Base-by-base conservation (phyloP, 2,329 filamentous ascomycete species). In the Scedosporium dehoogii region DNA sequence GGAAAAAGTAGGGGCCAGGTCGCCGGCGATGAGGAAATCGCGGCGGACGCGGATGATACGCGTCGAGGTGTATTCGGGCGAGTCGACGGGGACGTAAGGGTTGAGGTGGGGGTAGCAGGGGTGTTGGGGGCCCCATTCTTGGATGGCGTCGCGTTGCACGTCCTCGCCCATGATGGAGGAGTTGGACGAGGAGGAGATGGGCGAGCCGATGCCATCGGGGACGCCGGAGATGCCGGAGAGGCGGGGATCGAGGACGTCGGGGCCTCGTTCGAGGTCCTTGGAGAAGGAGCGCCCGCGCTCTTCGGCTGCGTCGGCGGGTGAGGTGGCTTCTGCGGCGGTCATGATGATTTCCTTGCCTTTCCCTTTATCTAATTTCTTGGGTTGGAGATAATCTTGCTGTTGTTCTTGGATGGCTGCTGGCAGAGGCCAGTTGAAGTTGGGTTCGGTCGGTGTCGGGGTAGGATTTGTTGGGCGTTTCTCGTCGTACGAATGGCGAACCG, bases 21-120 rank as follows among this genome's bases (percentile, higher is more conserved):
- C 94, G 42, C 93, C 94, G 64, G 87, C 84, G 33, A 92, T 75
- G 75, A 97, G 87, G 90, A 92, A 99, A 74, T 99, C 94, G 51
- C 94, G 84, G 63, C 88, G 87, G 65, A 99, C 88, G 16, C 94
- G 88, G 69, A 99, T 97, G 66, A 99, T 90, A 63, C 93, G 88
- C 1, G 94, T 99, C 6, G 81, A 85, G 56, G 81, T 75, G 70
- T 91, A 91, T 66, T 96, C 85, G 14, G 84, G 80, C 6, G 91
- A 96, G 63, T 86, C 80, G 10, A 90, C 72, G 0, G 92, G 87
- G 5, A 97, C 93, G 73, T 99, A 92, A 0, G 92, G 90, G 70
- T 97, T 97, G 46, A 91, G 78, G 71, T 97, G 94, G 58, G 94
- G 94, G 71, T 88, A 97, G 73, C 94, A 99, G 4, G 94, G 93